These are phyloP conservation scores for Kodamaea laetipori DNA, from an alignment of 805 yeast species.

Conservation along the genomic window DNA sequence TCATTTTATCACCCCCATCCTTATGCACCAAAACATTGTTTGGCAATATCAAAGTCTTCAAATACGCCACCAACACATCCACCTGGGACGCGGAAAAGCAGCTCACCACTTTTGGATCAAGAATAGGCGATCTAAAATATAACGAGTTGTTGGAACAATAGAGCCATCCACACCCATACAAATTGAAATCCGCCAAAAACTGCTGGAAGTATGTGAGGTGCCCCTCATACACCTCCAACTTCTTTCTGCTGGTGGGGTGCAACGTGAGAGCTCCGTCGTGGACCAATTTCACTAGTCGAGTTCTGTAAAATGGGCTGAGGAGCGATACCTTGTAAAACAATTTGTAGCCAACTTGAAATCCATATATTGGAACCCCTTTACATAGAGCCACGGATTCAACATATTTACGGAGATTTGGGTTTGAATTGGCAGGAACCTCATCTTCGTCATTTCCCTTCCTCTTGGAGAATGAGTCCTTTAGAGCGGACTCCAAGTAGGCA, in stretches of 20 bases:
- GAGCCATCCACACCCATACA: conserved; percentile 85
- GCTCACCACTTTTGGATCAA: conserved; percentile 18
- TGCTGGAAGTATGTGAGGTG: conserved; percentile 80
- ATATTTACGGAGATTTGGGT: conserved; percentile 32
- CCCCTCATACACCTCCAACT: conserved; percentile 54
- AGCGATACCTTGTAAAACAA: conserved; percentile 69
- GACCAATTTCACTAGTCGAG: conserved; percentile 53
- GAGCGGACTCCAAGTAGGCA: conserved; percentile 44
- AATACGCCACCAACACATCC: conserved; percentile 17
- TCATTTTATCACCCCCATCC: too few relatives aligned
- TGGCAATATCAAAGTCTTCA: conserved; percentile 21
- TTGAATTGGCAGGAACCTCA: conserved; percentile 2
- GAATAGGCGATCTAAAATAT: conserved; percentile 60
- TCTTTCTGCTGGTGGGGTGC: conserved; percentile 6
- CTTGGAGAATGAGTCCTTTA: conserved; percentile 40
- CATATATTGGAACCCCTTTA: conserved; percentile 81
- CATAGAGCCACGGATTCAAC: conserved; percentile 66
- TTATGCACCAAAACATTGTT: conserved; percentile 33
- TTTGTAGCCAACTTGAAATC: conserved; percentile 68
- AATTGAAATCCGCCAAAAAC: conserved; percentile 78
- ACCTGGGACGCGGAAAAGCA: conserved; percentile 7
- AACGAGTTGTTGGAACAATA: conserved; percentile 35
- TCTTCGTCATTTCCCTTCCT: conserved; percentile 12
- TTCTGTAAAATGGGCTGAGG: conserved; percentile 59
- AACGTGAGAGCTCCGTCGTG: conserved; percentile 22